Evolutionary conservation across 768 basidiomycete species (phyloP), one percentile per base, ranked within the genome.

Genomic region (Cystoderma amianthinum): DNA sequence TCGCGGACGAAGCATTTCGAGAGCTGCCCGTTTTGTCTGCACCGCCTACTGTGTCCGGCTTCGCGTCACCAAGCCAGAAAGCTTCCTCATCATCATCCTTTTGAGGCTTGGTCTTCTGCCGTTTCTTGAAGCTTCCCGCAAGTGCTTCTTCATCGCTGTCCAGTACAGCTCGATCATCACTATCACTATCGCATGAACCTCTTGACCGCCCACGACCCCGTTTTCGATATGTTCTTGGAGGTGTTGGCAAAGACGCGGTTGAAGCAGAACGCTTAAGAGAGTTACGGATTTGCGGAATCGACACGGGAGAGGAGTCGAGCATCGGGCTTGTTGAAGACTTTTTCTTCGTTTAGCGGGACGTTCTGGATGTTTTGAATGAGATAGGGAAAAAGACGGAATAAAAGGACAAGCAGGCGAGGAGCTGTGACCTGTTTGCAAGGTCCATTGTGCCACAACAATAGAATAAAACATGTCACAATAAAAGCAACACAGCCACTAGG

Each of bases 261-360:
- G 82, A 84, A 18, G 80, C 76, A 13, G 78, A 78, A 16, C 80
- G 77, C 58, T 82, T 82, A 36, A 80, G 62, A 12, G 67, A 62
- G 30, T 64, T 67, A 28, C 60, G 57, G 16, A 53, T 37, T 13
- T 55, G 57, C n/a, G 59, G 60, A 3, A 65, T 40, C 30, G 55
- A 44, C 28, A 61, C 57, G n/a, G 62, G 57, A 2, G 63, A 57
- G 15, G 59, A 62, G 48, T 62, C 58, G 15, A 57, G 61, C 60
- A 57, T 64, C 24, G 48, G 45, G 28, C 17, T 7, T 22, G 37
- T 38, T 22, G 20, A 38, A 23, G 17, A 38, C 17, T 19, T 38
- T 17, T 38, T 16, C 23, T 23, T 38, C 7, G 37, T 17, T 28
- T n/a, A 28, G 25, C 25, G 25, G 7, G n/a, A 28, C 7, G 25